Conservation (phyloP, 78 protist genomes). For the Monocercomonoides exilis region DNA sequence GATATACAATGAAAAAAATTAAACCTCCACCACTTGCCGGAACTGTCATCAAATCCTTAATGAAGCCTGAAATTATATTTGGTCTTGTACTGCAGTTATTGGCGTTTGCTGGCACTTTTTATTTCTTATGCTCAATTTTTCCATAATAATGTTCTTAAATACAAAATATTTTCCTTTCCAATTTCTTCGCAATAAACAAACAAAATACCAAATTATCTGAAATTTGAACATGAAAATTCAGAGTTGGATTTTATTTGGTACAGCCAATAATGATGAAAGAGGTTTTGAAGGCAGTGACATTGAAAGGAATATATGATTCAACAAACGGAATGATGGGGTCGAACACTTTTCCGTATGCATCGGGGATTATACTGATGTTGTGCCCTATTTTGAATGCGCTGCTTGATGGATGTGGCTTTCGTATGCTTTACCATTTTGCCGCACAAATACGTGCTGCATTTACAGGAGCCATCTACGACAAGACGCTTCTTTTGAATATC, state of each 20-base stretch:
- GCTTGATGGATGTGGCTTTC: not conserved
- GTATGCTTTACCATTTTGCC: not conserved
- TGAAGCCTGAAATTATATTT: too few relatives aligned
- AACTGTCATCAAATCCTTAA: too few relatives aligned
- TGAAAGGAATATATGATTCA: not conserved
- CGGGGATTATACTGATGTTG: not conserved
- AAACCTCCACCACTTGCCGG: too few relatives aligned
- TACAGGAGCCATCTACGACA: not conserved
- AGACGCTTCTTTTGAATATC: not conserved
- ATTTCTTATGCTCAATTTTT: too few relatives aligned
- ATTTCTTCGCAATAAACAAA: too few relatives aligned
- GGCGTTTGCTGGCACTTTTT: too few relatives aligned
- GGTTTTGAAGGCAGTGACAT: not conserved
- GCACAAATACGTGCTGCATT: not conserved
- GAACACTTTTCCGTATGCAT: not conserved
- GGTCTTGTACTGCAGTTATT: too few relatives aligned
- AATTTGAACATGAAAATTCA: too few relatives aligned
- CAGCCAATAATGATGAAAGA: not conserved
- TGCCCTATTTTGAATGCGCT: not conserved
- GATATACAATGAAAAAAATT: too few relatives aligned
- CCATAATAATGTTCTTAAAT: too few relatives aligned
- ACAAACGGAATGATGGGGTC: not conserved
- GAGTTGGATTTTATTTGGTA: not conserved
- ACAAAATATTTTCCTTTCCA: too few relatives aligned
- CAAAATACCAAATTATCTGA: too few relatives aligned